phyloP scores from a whole-genome alignment of 768 basidiomycete genomes.

The Mycena latifolia region DNA sequence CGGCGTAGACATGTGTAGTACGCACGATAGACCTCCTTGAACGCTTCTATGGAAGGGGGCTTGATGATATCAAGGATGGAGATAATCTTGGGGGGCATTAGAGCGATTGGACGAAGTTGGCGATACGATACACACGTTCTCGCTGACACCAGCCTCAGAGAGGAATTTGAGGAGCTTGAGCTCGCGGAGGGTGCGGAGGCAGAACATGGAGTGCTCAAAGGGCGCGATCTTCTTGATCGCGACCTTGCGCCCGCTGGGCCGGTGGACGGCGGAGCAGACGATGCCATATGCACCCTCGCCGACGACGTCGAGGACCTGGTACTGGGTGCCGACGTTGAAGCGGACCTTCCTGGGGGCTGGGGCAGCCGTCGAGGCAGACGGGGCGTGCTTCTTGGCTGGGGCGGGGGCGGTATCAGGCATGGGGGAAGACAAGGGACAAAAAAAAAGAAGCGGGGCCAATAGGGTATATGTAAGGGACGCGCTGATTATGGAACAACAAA shows the following conservation, averaged over 20 bases:
- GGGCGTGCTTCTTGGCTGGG: slow-evolving; percentile 48
- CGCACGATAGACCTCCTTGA: slow-evolving; percentile 88
- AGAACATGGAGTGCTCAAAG: slow-evolving; percentile 97
- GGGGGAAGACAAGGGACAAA: slow-evolving; percentile 12
- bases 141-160: slow-evolving; percentile 87
- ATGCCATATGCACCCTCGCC: slow-evolving; percentile 96
- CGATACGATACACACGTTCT: slow-evolving; percentile 63
- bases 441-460: slow-evolving; percentile 8
- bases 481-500: slow-evolving; percentile 28
- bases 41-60: slow-evolving; percentile 81
- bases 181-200: slow-evolving; percentile 89
- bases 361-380: slow-evolving; percentile 55
- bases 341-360: slow-evolving; percentile 85
- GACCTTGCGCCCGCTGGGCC: slow-evolving; percentile 89
- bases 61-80: slow-evolving; percentile 92
- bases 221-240: slow-evolving; percentile 98
- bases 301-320: slow-evolving; percentile 88
- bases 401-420: slow-evolving; percentile 37
- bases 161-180: slow-evolving; percentile 87
- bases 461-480: slow-evolving; percentile 31
- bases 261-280: slow-evolving; percentile 93
- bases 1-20: slow-evolving; percentile 22
- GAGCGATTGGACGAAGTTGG: slow-evolving; percentile 71
- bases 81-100: slow-evolving; percentile 78
- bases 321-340: slow-evolving; percentile 90